Evolutionary conservation across 176 grass and related monocot genomes (phyloP), one percentile per base, ranked within the genome.

Genomic region (Eleusine indica): DNA sequence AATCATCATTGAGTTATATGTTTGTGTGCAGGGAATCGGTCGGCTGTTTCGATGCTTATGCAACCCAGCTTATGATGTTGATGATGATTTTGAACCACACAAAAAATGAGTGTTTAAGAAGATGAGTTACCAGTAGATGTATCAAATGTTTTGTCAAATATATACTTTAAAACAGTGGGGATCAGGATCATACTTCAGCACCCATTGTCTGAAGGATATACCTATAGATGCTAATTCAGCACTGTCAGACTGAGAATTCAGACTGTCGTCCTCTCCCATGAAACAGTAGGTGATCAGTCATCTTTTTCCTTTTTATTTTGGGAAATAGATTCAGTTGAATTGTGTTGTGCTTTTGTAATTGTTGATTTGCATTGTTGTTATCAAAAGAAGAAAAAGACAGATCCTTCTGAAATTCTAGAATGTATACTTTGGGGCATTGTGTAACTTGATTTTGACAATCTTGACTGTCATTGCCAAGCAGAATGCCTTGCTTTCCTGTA

Each of bases 31-130:
- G 96, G 93, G 96, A 83, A 99, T 99, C 78, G 96, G 96, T 60
- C 92, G 93, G 70, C 82, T 99, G 73, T 99, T 99, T 68, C 85
- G 96, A 89, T 99, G 96, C 75, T 85, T 99, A 46, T 99, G 96
- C 83, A 99, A 96, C 71, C 96, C 96, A 14, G 96, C 96, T 21
- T 99, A 96, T 72, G 96, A 96, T 69, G 96, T 99, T 43, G 93
- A 99, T 18, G 96, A 99, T 72, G 96, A 99, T 89, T 91, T 90
- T 56, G 91, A 99, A 52, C 87, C 89, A 13, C 89, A 75, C 57
- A 60, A 60, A 19, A 87, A 84, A 87, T 90, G 84, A 89, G 37
- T 71, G 13, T 35, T 12, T 47, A 63, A 81, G 62, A 65, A 68
- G 67, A 16, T 74, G 62, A 52, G 38, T 21, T 17, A 66, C 12